These are phyloP conservation scores for Talaromyces verruculosus DNA, from an alignment of 2,329 filamentous ascomycete genomes.

Conservation along the genomic window DNA sequence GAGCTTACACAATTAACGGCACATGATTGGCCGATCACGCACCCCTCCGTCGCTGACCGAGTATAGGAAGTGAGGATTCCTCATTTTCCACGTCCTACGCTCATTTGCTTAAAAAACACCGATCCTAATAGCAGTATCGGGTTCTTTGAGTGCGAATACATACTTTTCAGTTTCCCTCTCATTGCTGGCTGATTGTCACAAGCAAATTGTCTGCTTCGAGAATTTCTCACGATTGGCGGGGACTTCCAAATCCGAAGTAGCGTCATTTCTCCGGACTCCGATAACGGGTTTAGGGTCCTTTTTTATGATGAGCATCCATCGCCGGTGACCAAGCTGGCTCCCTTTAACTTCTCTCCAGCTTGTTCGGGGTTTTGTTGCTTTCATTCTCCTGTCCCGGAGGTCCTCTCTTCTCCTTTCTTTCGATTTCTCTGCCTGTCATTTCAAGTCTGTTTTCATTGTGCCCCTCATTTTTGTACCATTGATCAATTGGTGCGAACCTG, in stretches of 20 bases:
- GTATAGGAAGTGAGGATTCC: not conserved
- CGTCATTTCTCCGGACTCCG: conserved; percentile 22
- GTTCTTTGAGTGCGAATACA: too few relatives aligned
- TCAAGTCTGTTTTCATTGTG: not conserved
- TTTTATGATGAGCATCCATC: conserved; percentile 6
- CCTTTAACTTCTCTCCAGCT: not conserved
- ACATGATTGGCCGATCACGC: conserved; percentile 7
- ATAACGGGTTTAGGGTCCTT: conserved; percentile 19
- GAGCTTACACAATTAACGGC: not conserved
- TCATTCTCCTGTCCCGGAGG: not conserved
- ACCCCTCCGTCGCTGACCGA: conserved; percentile 20
- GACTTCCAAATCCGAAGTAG: conserved; percentile 17
- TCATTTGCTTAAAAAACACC: not conserved
- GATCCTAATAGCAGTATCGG: not conserved
- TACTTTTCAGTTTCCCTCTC: not conserved
- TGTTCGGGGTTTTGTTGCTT: not conserved
- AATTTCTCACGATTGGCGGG: conserved; percentile 13
- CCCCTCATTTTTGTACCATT: not conserved
- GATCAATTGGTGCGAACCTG: not conserved
- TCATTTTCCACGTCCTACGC: not conserved
- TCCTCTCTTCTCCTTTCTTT: not conserved
- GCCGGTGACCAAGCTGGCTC: conserved; percentile 12
- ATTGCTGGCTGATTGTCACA: not conserved
- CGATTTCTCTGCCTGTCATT: not conserved
- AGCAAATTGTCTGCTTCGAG: not conserved